Conservation (phyloP, 805 yeast species). For the Metschnikowia similis region DNA sequence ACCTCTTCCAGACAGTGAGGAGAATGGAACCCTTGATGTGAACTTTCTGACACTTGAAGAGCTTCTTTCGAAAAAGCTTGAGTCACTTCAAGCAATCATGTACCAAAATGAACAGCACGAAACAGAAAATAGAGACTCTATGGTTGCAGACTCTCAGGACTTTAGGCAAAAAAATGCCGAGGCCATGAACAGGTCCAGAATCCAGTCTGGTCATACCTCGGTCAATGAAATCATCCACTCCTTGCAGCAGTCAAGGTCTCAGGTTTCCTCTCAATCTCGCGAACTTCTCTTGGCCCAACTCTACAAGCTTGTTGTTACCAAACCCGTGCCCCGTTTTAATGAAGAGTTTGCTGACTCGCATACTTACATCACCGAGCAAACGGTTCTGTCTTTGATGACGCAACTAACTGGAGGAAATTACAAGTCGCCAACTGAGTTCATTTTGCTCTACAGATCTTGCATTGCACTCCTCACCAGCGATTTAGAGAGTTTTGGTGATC, state of each 20-base stretch:
- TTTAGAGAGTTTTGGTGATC: constrained; percentile 46
- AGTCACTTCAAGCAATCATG: constrained; percentile 24
- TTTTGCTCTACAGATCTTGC: constrained; percentile 37
- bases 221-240: constrained; percentile 45
- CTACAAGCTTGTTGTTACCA: constrained; percentile 43
- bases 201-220: constrained; percentile 33
- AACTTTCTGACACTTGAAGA: constrained; percentile 34
- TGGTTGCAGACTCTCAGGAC: constrained; percentile 19
- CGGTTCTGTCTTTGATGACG: constrained; percentile 30
- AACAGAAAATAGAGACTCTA: constrained; percentile 17
- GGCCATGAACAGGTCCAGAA: constrained; percentile 31
- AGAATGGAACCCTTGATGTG: constrained; percentile 32
- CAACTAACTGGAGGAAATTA: constrained; percentile 30
- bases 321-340: constrained; percentile 34
- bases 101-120: constrained; percentile 15
- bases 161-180: constrained; percentile 26
- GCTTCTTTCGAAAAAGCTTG: constrained; percentile 27
- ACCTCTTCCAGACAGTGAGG: constrained; percentile 31
- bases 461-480: constrained; percentile 45
- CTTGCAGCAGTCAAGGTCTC: constrained; percentile 37
- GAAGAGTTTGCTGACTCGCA: constrained; percentile 29
- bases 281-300: constrained; percentile 50
- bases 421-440: constrained; percentile 38
- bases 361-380: constrained; percentile 36
- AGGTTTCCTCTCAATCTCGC: constrained; percentile 44